Evolutionary conservation across 208 protist species (phyloP).

Genomic region (Leishmania major): DNA sequence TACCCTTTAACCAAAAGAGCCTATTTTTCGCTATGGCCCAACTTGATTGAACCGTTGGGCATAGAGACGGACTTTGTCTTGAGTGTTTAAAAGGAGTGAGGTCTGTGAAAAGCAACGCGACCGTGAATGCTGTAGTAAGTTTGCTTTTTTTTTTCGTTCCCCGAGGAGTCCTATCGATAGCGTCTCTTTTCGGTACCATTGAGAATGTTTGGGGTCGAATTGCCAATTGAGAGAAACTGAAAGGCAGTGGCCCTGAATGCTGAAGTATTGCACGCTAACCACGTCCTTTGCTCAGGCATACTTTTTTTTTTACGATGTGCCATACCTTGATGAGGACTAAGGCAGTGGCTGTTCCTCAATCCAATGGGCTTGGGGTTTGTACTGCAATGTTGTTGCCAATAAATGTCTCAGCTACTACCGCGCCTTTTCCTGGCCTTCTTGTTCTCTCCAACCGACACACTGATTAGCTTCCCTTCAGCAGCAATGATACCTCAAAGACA

Average conservation of each 20-base stretch:
- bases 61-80: not conserved
- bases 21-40: not conserved
- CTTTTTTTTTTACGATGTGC: not conserved
- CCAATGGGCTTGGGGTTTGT: not conserved
- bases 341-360: not conserved
- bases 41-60: not conserved
- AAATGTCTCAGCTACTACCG: not conserved
- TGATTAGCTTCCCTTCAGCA: not conserved
- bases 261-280: not conserved
- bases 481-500: slow-evolving; percentile 2
- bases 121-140: not conserved
- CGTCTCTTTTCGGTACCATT: not conserved
- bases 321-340: not conserved
- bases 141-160: slow-evolving; percentile 3
- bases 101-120: not conserved
- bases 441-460: not conserved
- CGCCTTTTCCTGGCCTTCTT: slow-evolving; percentile 3
- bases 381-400: not conserved
- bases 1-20: not conserved
- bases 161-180: not conserved
- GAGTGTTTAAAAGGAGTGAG: not conserved
- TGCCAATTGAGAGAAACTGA: not conserved
- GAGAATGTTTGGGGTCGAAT: not conserved
- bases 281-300: not conserved
- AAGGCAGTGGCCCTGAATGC: not conserved